Base-by-base conservation (phyloP, 108 stramenopile genomes). In the Bacterosira constricta region DNA sequence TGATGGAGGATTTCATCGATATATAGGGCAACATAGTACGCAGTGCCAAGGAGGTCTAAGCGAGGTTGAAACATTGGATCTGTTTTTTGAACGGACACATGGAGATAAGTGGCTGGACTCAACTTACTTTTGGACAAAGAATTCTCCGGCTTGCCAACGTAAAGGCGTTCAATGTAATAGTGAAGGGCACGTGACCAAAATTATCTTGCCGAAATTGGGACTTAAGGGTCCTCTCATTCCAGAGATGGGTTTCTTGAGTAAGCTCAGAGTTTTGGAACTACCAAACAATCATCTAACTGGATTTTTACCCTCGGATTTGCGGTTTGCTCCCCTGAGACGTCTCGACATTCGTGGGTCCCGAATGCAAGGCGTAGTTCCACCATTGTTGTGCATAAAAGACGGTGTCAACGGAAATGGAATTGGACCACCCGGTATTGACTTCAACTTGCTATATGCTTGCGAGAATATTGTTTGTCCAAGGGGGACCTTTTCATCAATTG, bases 351-450 rank as follows among this genome's bases (percentile, higher is more conserved):
- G 47, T 11, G 73, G 75, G 4, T 79, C 78, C 46, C 44, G 49
- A 20, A 6, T 85, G 27, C 41, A 58, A 31, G 84, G 84, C 23
- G 36, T 51, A 11, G 63, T 85, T 20, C 81, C 84, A 36, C 77
- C 73, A 39, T 58, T 82, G 49, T 53, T 85, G 45, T 85, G 84
- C 36, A 58, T 79, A 20, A 82, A 76, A 36, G 81, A 79, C 4
- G 81, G 66, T 12, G 51, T 85, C 11, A 85, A 85, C 63, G 60
- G 78, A 11, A 82, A 85, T 67, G 81, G 81, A 36, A 8, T 70
- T 49, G 69, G 69, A 15, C 69, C 63, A 17, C 49, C 62, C 3
- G 77, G 73, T 6, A 57, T 35, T 17, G 45, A 55, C 21, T 69
- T 74, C 34, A 55, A 72, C 30, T 52, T 63, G 27, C 34, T 73